Conservation (phyloP, 495 filamentous ascomycete species). For the Astrothelium macrocarpum region DNA sequence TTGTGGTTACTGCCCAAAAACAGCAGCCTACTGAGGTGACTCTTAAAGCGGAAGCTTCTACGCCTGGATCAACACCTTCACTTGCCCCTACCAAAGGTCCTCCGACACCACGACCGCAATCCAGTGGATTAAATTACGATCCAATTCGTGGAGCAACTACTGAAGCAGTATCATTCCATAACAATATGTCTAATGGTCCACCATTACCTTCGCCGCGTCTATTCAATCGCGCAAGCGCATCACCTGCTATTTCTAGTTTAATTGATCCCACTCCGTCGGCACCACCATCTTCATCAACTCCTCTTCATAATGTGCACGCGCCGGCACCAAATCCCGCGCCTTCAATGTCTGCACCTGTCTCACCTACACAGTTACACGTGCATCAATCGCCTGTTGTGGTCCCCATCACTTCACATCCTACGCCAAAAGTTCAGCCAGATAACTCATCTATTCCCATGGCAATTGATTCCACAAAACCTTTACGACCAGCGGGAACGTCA, state of each 20-base stretch:
- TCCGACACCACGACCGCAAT: conserved; percentile 37
- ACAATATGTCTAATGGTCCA: conserved; percentile 43
- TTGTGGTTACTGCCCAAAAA: conserved; percentile 10
- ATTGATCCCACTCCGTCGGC: conserved; percentile 61
- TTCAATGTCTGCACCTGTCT: conserved; percentile 22
- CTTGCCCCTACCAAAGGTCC: conserved; percentile 18
- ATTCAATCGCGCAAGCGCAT: conserved; percentile 61
- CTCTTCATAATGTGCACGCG: background rate
- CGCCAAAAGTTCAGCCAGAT: background rate
- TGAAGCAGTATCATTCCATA: conserved; percentile 45
- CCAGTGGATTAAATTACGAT: conserved; percentile 77
- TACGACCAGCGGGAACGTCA: conserved; percentile 5
- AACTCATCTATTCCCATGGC: background rate
- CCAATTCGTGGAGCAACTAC: conserved; percentile 69
- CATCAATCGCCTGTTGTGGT: conserved; percentile 1
- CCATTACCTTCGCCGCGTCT: conserved; percentile 42
- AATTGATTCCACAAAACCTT: background rate
- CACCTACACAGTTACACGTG: conserved; percentile 14
- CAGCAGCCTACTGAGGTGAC: background rate
- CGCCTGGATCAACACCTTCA: conserved; percentile 11
- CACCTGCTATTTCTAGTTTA: conserved; percentile 80
- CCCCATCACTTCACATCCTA: conserved; percentile 2
- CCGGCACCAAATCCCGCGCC: conserved; percentile 9
- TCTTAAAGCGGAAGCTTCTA: conserved; percentile 11
- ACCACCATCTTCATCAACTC: background rate